Conservation (phyloP, 192 early-diverging fungal genomes). For the Gorgonomyces haynaldii region DNA sequence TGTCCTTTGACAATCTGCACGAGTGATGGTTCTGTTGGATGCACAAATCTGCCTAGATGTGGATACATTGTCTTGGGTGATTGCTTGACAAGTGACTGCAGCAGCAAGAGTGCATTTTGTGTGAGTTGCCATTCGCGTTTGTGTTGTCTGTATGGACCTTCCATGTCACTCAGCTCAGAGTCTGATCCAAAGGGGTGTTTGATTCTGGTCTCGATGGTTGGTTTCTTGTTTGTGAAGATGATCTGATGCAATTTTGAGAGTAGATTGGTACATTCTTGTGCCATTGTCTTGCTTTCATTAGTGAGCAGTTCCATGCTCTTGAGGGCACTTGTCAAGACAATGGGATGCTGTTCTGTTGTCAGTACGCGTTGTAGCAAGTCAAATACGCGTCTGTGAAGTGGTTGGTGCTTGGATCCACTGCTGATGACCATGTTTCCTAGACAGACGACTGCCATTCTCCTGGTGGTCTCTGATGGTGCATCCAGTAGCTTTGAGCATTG, state of each 20-base stretch:
- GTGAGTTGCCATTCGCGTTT: constrained; percentile 10
- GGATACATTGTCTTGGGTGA: constrained; percentile 26
- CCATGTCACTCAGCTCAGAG: constrained; percentile 20
- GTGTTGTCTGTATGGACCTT: background rate
- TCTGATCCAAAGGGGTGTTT: constrained; percentile 12
- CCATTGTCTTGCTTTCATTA: constrained; percentile 4
- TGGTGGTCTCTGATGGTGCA: constrained; percentile 15
- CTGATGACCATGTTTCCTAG: constrained; percentile 53
- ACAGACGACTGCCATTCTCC: constrained; percentile 55
- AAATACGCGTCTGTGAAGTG: constrained; percentile 35
- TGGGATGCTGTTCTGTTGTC: constrained; percentile 11
- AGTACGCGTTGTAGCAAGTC: constrained; percentile 31
- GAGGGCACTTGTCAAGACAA: constrained; percentile 9
- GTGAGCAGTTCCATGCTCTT: constrained; percentile 3
- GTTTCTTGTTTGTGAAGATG: background rate
- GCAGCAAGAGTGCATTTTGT: constrained; percentile 15
- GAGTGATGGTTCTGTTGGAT: constrained; percentile 10
- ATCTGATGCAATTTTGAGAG: background rate
- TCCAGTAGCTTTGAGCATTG: background rate
- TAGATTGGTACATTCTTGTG: background rate
- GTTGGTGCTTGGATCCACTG: constrained; percentile 37
- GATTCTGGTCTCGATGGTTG: background rate
- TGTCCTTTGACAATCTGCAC: constrained; percentile 13
- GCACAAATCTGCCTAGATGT: constrained; percentile 25
- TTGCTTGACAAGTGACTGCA: constrained; percentile 16